phyloP scores from a whole-genome alignment of 805 yeast genomes.

The Yamadazyma endophytica region DNA sequence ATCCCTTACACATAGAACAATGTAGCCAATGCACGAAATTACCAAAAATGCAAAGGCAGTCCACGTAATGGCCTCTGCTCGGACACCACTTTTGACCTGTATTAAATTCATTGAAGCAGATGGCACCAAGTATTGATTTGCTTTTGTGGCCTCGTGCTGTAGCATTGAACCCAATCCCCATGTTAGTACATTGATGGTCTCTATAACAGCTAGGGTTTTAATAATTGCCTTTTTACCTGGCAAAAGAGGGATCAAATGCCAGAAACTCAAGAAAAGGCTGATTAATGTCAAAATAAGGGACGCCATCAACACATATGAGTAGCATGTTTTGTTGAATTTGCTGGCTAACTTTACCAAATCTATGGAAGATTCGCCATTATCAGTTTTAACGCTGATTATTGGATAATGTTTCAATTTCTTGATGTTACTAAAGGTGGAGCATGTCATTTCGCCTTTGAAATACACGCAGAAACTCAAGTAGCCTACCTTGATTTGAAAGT shows the following conservation, averaged over 20 bases:
- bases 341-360: slow-evolving; percentile 47
- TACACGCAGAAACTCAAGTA: slow-evolving; percentile 56
- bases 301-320: slow-evolving; percentile 51
- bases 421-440: slow-evolving; percentile 29
- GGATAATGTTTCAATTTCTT: slow-evolving; percentile 15
- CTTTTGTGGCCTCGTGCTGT: slow-evolving; percentile 51
- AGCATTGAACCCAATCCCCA: slow-evolving; percentile 70
- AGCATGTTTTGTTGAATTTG: slow-evolving; percentile 43
- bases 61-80: slow-evolving; percentile 62
- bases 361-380: slow-evolving; percentile 14
- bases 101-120: slow-evolving; percentile 50
- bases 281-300: slow-evolving; percentile 42
- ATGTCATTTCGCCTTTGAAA: slow-evolving; percentile 24
- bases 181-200: slow-evolving; percentile 36
- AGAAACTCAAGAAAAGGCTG: slow-evolving; percentile 31
- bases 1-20: slow-evolving; percentile 18
- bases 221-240: slow-evolving; percentile 34
- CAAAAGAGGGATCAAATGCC: slow-evolving; percentile 38
- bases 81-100: slow-evolving; percentile 39
- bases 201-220: slow-evolving; percentile 23
- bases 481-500: slow-evolving; percentile 47
- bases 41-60: slow-evolving; percentile 48
- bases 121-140: slow-evolving; percentile 41
- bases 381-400: slow-evolving; percentile 7
- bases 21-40: slow-evolving; percentile 35